Base-by-base conservation (phyloP, 805 yeast species). In the Spathaspora passalidarum region DNA sequence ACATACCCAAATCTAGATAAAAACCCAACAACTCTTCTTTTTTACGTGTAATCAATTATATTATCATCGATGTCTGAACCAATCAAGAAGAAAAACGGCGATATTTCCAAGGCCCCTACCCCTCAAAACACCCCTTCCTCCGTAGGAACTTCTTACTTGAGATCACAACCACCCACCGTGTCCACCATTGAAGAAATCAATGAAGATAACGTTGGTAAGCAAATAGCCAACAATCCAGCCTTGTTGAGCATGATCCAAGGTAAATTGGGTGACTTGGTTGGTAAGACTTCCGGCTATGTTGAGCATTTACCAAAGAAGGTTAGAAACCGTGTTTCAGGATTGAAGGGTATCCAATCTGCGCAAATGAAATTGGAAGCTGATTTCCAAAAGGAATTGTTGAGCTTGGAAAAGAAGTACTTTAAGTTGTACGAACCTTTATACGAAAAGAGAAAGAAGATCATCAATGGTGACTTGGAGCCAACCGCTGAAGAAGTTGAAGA, bases 101-200 rank as follows among this genome's bases (percentile, higher is more conserved):
- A 88, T 62, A 80, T 88, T 54, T 86, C 92, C 52, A 81, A 83
- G 59, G 98, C 99, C 5, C 99, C 99, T 38, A 94, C 99, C 1
- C 99, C 99, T 4, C 99, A 94, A 63, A 94, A 94, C 76, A 94
- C 99, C 1, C 99, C 99, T 13, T 88, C 98, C 3, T 82, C 92
- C 29, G 87, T 85, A 32, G 76, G 88, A 36, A 82, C 81, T 50
- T 84, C 91, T 18, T 87, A 82, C 61, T 71, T 89, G 64, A 81
- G 78, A 61, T 76, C 75, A 42, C 76, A 80, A 54, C 81, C 80
- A 18, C 82, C 84, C 17, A 67, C 75, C 25, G 79, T 62, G 45
- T 65, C 66, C 43, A 88, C 96, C 38, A 88, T 88, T 60, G 78
- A 75, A 53, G 96, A 90, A 62, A 59, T 50, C 25, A 56, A 51